Percentiles rank a stretch among this genome's conserved stretches.
Conservation (phyloP, 2,329 filamentous ascomycete genomes). For the Paramyrothecium sp. region DNA sequence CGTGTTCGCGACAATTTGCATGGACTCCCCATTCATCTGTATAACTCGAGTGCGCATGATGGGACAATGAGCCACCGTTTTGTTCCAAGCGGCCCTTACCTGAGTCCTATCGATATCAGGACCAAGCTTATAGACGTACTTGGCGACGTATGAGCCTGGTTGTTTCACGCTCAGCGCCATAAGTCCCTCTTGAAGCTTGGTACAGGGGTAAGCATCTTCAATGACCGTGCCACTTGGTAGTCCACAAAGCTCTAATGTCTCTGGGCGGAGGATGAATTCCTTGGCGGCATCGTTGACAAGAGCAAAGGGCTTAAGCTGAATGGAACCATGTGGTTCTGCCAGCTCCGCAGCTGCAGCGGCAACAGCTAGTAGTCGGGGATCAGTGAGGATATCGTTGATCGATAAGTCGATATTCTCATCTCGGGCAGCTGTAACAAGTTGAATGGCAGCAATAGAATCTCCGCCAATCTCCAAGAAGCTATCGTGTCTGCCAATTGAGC, state of each 20-base stretch:
- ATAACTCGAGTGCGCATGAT: constrained; percentile 1
- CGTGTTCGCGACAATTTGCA: neutral
- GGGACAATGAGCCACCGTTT: neutral
- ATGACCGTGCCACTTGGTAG: neutral
- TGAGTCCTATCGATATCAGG: neutral
- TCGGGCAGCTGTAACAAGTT: constrained; percentile 9
- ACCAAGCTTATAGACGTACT: neutral
- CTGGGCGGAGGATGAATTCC: neutral
- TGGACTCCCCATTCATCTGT: neutral
- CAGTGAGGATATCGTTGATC: constrained; percentile 12
- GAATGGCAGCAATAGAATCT: constrained; percentile 22
- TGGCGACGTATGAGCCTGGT: neutral
- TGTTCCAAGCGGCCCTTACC: neutral
- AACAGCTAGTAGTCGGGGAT: constrained; percentile 9
- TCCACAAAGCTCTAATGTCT: neutral
- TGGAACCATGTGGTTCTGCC: neutral
- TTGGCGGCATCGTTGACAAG: neutral
- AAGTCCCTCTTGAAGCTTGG: neutral
- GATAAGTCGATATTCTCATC: constrained; percentile 4
- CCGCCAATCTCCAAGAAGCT: constrained; percentile 25
- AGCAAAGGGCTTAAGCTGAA: neutral
- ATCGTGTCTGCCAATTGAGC: constrained; percentile 25
- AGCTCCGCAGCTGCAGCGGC: neutral
- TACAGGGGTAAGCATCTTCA: constrained; percentile 2
- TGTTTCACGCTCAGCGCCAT: neutral